Percentiles rank a stretch among this genome's conserved stretches.
Conservation (phyloP, 2,329 filamentous ascomycete genomes). For the Monilinia aucupariae region DNA sequence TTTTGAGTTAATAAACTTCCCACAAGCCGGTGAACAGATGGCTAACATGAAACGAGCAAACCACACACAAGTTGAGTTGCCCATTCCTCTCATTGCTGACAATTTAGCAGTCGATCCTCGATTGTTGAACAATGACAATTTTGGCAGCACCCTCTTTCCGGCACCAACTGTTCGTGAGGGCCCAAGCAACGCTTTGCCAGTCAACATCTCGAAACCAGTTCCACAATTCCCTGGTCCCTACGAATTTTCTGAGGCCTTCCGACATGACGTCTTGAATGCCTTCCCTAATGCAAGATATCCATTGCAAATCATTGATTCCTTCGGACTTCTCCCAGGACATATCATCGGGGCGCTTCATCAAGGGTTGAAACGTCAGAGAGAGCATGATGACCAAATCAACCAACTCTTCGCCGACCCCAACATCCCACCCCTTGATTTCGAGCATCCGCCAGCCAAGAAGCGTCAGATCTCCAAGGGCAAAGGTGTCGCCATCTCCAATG, state of each 20-base stretch:
- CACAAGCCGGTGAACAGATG: not conserved
- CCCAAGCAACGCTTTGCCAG: not conserved
- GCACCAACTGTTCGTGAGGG: not conserved
- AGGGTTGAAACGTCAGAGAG: conserved; percentile 1
- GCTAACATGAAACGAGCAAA: not conserved
- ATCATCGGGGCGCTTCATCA: not conserved
- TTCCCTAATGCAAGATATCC: conserved; percentile 22
- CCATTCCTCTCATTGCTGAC: conserved; percentile 1
- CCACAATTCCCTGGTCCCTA: not conserved
- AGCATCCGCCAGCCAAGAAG: not conserved
- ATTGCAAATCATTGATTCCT: conserved; percentile 25
- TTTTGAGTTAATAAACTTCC: not conserved
- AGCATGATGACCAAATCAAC: not conserved
- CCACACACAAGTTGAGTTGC: conserved; percentile 7
- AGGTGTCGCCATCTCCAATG: not conserved
- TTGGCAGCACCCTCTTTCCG: not conserved
- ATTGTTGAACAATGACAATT: not conserved
- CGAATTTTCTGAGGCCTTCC: conserved; percentile 2
- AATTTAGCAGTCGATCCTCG: not conserved
- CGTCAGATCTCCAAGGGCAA: not conserved
- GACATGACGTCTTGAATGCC: conserved; percentile 22
- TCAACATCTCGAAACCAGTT: not conserved
- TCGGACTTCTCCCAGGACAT: conserved; percentile 4
- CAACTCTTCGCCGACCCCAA: not conserved
- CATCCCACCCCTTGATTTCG: not conserved